Evolutionary conservation across 768 basidiomycete species (phyloP).

Genomic region (Leccinum olivaceopallidum): DNA sequence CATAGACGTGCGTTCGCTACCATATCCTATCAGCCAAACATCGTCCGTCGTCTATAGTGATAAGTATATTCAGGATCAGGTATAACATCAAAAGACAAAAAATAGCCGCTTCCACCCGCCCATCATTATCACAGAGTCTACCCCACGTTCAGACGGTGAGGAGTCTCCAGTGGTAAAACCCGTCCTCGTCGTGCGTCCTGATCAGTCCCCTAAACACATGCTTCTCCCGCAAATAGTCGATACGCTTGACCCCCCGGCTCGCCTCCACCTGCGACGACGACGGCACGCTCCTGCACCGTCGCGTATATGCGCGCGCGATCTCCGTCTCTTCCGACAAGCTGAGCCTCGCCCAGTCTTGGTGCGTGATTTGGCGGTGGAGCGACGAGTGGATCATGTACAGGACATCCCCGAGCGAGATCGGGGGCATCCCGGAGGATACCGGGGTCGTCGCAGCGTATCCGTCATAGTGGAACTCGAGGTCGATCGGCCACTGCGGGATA

Average conservation of each 20-base stretch:
- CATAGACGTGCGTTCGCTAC: neutral
- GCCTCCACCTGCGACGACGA: slow-evolving; percentile 34
- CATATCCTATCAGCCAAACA: neutral
- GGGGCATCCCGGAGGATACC: slow-evolving; percentile 23
- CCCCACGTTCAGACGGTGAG: slow-evolving; percentile 19
- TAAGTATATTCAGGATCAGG: neutral
- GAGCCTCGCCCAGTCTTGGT: slow-evolving; percentile 37
- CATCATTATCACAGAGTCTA: neutral
- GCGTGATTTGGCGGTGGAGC: slow-evolving; percentile 44
- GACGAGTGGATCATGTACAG: slow-evolving; percentile 48
- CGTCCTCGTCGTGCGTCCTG: slow-evolving; percentile 31
- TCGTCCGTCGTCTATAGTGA: neutral
- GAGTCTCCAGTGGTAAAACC: slow-evolving; percentile 31
- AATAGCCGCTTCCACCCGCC: neutral
- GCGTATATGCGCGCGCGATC: slow-evolving; percentile 39
- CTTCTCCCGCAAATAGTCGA: slow-evolving; percentile 40
- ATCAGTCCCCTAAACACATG: slow-evolving; percentile 40
- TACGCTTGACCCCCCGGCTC: slow-evolving; percentile 38
- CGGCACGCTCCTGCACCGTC: slow-evolving; percentile 33
- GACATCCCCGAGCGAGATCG: slow-evolving; percentile 61
- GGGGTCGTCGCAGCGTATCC: slow-evolving; percentile 23
- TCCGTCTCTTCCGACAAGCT: slow-evolving; percentile 28
- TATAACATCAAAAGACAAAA: neutral
- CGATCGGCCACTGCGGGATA: slow-evolving; percentile 63
- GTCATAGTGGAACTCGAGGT: slow-evolving; percentile 42